Evolutionary conservation across 2,329 filamentous ascomycete species (phyloP).

Genomic region (Epichloe baconii): DNA sequence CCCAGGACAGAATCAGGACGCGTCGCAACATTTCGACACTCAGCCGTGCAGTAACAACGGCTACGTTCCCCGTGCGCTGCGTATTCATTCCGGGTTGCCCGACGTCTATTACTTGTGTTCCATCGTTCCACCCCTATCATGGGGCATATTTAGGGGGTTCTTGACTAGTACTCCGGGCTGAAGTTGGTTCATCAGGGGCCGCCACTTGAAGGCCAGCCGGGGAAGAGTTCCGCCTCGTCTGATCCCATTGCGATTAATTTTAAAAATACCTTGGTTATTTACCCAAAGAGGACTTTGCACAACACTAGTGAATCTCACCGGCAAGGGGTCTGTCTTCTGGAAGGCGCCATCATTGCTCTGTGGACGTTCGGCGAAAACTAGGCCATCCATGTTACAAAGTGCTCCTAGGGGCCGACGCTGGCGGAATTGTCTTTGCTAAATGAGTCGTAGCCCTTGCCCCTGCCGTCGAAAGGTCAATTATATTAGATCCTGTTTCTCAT

Average conservation of each 20-base stretch:
- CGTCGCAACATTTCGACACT: background rate
- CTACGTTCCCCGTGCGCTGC: background rate
- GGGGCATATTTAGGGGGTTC: background rate
- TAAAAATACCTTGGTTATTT: conserved; percentile 11
- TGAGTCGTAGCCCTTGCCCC: background rate
- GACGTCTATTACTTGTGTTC: background rate
- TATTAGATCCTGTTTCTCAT: too few relatives aligned
- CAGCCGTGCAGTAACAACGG: background rate
- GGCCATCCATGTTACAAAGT: background rate
- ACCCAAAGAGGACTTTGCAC: background rate
- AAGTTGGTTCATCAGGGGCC: background rate
- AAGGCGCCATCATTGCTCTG: background rate
- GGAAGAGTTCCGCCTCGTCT: conserved; percentile 18
- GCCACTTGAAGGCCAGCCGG: conserved; percentile 9
- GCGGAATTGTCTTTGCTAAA: background rate
- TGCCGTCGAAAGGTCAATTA: background rate
- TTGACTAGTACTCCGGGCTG: background rate
- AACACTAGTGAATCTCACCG: background rate
- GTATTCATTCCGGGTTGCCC: conserved; percentile 9
- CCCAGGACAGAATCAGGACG: background rate
- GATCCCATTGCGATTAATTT: conserved; percentile 16
- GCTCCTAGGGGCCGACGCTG: too few relatives aligned
- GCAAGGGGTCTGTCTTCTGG: conserved; percentile 14
- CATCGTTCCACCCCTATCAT: background rate
- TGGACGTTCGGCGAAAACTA: conserved; percentile 9